Conservation (phyloP, 208 protist species). For the Trypanosoma lewisi region DNA sequence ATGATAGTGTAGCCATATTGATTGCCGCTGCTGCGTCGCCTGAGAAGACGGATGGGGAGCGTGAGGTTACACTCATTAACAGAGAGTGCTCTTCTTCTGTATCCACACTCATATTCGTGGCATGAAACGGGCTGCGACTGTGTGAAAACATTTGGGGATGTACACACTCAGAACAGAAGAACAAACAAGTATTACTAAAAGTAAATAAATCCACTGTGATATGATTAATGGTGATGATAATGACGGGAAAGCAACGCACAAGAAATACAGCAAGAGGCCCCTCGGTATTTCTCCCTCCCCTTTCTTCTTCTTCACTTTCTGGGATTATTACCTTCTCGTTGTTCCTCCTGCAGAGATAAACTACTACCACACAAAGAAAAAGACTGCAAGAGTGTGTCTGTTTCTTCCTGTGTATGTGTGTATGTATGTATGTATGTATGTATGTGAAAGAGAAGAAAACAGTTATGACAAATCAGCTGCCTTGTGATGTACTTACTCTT, state of each 20-base stretch:
- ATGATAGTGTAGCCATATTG: too few relatives aligned
- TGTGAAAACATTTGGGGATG: neutral
- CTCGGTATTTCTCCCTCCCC: too few relatives aligned
- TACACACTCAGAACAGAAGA: neutral
- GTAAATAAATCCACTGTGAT: neutral
- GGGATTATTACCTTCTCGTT: neutral
- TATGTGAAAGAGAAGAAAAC: neutral
- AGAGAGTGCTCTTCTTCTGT: neutral
- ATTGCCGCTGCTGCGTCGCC: too few relatives aligned
- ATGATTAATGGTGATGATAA: too few relatives aligned
- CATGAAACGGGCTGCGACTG: neutral
- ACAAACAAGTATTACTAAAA: neutral
- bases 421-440: conserved; percentile 10
- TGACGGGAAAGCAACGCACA: too few relatives aligned
- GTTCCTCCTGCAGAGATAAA: neutral
- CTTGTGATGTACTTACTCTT: neutral
- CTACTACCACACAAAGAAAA: neutral
- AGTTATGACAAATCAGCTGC: neutral
- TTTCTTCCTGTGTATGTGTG: neutral
- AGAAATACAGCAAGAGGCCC: too few relatives aligned
- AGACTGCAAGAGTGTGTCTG: neutral
- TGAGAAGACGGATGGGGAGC: too few relatives aligned
- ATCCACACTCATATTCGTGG: neutral
- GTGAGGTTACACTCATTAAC: too few relatives aligned
- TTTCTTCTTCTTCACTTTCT: neutral